Evolutionary conservation across 345 rosid genomes (phyloP), one percentile per base, ranked within the genome.

Genomic region (Xanthoceras sorbifolium): DNA sequence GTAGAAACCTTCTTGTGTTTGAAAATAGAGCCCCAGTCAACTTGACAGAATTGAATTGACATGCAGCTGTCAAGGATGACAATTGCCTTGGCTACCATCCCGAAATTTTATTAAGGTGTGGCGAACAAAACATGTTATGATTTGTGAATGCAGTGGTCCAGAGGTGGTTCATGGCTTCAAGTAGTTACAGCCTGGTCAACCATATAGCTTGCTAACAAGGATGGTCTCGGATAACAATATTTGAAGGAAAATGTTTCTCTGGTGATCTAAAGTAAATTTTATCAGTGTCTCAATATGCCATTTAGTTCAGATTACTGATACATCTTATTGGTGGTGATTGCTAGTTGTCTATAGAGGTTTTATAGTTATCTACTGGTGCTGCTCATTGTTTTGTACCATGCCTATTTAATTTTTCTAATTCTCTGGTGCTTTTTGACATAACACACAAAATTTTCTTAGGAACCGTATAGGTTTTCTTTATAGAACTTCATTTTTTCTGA

Each of bases 61-160:
- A 71, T 61, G 69, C 14, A 6, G 63, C 50, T 1, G 18, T 61
- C 62, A 69, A 31, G 38, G 70, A 50, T 25, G 62, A 60, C 22
- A 64, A 55, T 38, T 34, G 54, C 59, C 57, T 22, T 61, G 68
- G 32, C 40, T n/a, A n/a, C 36, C 38, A 72, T 38, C 34, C 1
- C 6, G 28, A 18, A 40, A 55, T 57, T 36, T 22, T 15, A 20
- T 28, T 34, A 23, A 17, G 23, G 50, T 55, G 59, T 22, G 76
- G 3, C 31, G 60, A 44, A 32, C 42, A 42, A 12, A 59, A 23
- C n/a, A 59, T 32, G 52, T 23, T 14, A n/a, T 31, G 59, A 28
- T 46, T 20, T 44, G 32, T 74, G 69, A 52, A 73, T 57, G 48
- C 25, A 66, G 73, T 72, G 77, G 42, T 72, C 77, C 73, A 66